A percentile compares a stretch with the other conserved stretches of the same genome.
These are phyloP conservation scores for Mollisiaceae sp. DNA, from an alignment of 2,329 filamentous ascomycete species.

Conservation along the genomic window DNA sequence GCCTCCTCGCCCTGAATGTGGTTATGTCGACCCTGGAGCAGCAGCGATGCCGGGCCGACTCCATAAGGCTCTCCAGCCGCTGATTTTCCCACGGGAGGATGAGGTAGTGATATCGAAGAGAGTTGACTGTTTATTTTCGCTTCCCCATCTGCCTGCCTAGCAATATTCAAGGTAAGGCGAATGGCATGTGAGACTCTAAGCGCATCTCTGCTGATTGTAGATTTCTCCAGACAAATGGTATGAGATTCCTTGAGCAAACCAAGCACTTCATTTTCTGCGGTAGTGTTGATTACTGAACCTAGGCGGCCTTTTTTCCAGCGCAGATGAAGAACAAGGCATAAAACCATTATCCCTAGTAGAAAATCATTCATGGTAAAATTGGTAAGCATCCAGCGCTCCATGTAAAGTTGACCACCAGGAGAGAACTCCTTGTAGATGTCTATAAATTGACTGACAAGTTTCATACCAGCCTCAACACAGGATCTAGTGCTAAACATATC, in stretches of 20 bases:
- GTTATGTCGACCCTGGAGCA: slow-evolving; percentile 13
- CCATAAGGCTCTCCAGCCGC: neutral
- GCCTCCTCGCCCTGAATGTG: slow-evolving; percentile 16
- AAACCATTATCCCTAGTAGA: slow-evolving; percentile 36
- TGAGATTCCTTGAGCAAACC: slow-evolving; percentile 14
- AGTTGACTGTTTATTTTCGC: neutral
- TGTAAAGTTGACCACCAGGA: slow-evolving; percentile 35
- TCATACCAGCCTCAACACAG: slow-evolving; percentile 33
- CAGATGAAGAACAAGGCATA: slow-evolving; percentile 35
- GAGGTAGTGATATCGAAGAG: neutral
- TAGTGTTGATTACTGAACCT: slow-evolving; percentile 6
- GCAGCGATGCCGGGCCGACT: neutral
- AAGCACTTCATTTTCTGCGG: slow-evolving; percentile 12
- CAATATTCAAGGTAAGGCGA: slow-evolving; percentile 25
- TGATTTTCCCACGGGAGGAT: neutral
- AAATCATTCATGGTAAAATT: slow-evolving; percentile 41
- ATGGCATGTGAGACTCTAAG: slow-evolving; percentile 30
- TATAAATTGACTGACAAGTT: slow-evolving; percentile 34
- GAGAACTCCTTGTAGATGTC: slow-evolving; percentile 38
- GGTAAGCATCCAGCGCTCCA: slow-evolving; percentile 36
- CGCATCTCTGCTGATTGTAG: slow-evolving; percentile 24
- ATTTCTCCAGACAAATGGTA: slow-evolving; percentile 26
- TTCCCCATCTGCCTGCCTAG: neutral
- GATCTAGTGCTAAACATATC: slow-evolving; percentile 26
- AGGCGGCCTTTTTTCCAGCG: slow-evolving; percentile 20